Evolutionary conservation across 2,329 filamentous ascomycete species (phyloP), one percentile per base, ranked within the genome.

Genomic region (Lachnellula suecica): DNA sequence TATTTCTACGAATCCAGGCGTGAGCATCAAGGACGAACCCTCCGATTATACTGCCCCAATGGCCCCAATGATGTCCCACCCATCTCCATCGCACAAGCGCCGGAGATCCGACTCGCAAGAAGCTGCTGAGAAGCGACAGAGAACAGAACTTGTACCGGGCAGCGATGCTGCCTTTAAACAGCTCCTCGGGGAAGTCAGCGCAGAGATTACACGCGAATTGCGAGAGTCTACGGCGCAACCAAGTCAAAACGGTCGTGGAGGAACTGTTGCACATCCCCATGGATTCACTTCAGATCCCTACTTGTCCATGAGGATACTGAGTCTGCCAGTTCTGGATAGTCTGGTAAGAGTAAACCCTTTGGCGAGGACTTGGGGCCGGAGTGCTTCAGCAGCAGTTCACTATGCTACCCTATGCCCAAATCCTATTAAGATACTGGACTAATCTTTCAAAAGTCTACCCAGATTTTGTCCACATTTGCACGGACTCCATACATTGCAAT

Each of bases 291-390:
- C 57, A 2, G 64, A 68, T 55, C 64, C 63, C 11, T 58, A 66
- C 42, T 44, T 66, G 3, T 63, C 63, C 29, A 63, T 83, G 56
- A 80, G 81, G 61, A 75, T 82, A 19, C 77, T 84, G 58, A 84
- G 81, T 64, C 65, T 86, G 27, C 77, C 82, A 9, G 80, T 84
- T 27, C 68, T 86, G 20, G 82, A 85, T 54, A 84, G 82, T 56
- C 63, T 85, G 63, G 81, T 84, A 70, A 61, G 76, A 66, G 15
- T 40, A 35, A n/a, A 23, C 23, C 23, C 38, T 22, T 25, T 5
- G 2, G 24, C 24, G n/a, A n/a, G n/a, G n/a, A n/a, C n/a, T n/a
- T n/a, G n/a, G n/a, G n/a, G n/a, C n/a, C n/a, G n/a, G n/a, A n/a
- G n/a, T n/a, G n/a, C n/a, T n/a, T 10, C 34, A 22, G 20, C 31